Percentiles rank a stretch among this genome's conserved stretches.
Conservation (phyloP, 2,329 filamentous ascomycete genomes). For the Ophiostoma sp. region DNA sequence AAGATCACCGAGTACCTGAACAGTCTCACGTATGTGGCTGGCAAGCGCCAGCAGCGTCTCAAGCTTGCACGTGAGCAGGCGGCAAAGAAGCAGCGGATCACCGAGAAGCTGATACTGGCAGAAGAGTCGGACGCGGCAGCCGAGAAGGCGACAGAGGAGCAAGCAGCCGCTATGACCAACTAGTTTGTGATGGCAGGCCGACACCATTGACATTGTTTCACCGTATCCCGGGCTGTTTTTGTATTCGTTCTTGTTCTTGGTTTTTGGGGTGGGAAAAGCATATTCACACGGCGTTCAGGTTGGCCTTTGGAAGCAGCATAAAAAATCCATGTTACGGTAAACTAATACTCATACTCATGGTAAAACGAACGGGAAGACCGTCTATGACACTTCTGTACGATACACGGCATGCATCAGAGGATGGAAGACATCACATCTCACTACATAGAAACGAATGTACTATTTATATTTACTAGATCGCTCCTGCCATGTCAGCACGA, state of each 20-base stretch:
- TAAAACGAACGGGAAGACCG: not conserved
- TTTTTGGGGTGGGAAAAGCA: not conserved
- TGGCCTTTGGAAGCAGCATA: not conserved
- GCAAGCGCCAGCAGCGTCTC: conserved; percentile 29
- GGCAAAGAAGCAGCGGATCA: not conserved
- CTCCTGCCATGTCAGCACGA: no score
- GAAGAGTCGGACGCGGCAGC: not conserved
- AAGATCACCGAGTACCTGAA: conserved; percentile 62
- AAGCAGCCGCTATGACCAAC: not conserved
- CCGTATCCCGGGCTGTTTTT: not conserved
- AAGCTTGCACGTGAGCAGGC: conserved; percentile 20
- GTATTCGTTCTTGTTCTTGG: not conserved
- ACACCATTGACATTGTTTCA: no score
- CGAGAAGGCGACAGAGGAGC: not conserved
- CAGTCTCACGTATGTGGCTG: conserved; percentile 47
- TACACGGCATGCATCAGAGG: no score
- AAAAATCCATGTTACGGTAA: conserved; percentile 3
- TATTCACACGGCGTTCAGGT: not conserved
- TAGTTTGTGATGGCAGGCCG: no score
- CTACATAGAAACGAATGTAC: no score
- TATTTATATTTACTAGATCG: no score
- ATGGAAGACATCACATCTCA: no score
- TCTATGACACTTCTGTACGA: no score
- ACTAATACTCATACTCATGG: not conserved
- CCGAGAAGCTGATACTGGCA: not conserved